Base-by-base conservation (phyloP, 2,329 filamentous ascomycete genomes). In the Calonectria hongkongensis region DNA sequence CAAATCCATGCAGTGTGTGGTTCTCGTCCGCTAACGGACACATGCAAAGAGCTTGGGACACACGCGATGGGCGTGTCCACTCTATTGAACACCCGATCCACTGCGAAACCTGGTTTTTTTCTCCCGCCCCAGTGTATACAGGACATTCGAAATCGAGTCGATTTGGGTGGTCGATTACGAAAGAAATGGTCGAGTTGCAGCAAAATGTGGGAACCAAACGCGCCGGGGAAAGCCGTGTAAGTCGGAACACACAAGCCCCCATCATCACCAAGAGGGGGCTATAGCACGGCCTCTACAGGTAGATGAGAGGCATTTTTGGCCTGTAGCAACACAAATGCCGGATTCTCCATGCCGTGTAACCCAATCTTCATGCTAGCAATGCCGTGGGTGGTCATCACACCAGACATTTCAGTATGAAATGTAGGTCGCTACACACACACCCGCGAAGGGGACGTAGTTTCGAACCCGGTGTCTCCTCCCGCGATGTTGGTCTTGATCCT, bases 191-290 rank as follows among this genome's bases (percentile, higher is more conserved):
- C 54, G n/a, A 60, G 39, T 41, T 39, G 54, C 33, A 25, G 54
- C 54, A 39, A 41, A 21, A 41, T 41, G 54, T 60, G 54, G 54
- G 36, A 60, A 27, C 21, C 21, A 48, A 25, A 25, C 6, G 21
- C 33, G 27, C 21, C 21, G 54, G 27, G 51, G 51, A 21, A 21
- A 13, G 21, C 36, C 54, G 54, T 60, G 54, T 60, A 60, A 60
- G 54, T 60, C 33, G 54, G 54, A 8, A 60, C 15, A 8, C 13
- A 13, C 39, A 41, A 18, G 33, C 21, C 18, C 27, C n/a, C 33
- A 33, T 21, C 33, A n/a, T 39, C 33, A 39, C 27, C 33, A 25
- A 27, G 2, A 39, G 33, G n/a, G 54, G 6, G 25, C 28, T 21
- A 36, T 39, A 60, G 39, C 25, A 41, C 25, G 21, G 18, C 18